Base-by-base conservation (phyloP, 768 basidiomycete species). In the Lyophyllum shimeji region DNA sequence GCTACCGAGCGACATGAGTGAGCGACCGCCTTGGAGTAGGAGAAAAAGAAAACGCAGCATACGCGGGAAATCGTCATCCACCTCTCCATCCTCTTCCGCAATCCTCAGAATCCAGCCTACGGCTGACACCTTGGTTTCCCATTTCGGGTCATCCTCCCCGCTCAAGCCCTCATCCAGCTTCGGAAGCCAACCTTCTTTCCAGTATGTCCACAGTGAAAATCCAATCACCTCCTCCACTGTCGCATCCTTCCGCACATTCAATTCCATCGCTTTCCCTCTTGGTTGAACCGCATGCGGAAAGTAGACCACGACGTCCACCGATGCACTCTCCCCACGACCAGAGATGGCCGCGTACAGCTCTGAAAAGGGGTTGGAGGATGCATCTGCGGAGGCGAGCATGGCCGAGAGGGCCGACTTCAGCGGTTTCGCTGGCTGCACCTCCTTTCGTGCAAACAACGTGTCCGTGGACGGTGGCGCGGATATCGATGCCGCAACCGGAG, bases 1-100 rank as follows among this genome's bases (percentile, higher is more conserved):
- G 96, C 96, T 96, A 60, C n/a, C 59, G 48, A 43, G 23, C 27
- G 52, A 54, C 8, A 56, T 56, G 61, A 59, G 27, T 50, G 20
- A 45, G 31, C 6, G 4, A 20, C 15, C 42, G 29, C 20, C 17
- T n/a, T n/a, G n/a, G n/a, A n/a, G n/a, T n/a, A n/a, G n/a, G 46
- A 52, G 27, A 8, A 39, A n/a, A 27, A 43, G 18, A 29, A 47
- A 49, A 78, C 91, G 63, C 69, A 31, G 50, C 59, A 7, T 49
- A 96, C 95, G 90, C 21, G 96, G 97, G 67, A 95, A 98, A 74
- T 99, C 97, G 68, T 98, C 97, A 67, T 99, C 97, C 0, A 98
- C 93, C 69, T 98, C 96, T 15, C 97, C 97, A 68, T 98, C 95
- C 44, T 95, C 92, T 64, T 99, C 97, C 1, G 94, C 91, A 52